A percentile compares a stretch with the other conserved stretches of the same genome.
Conservation (phyloP, 2,329 filamentous ascomycete species). For the Orbilia oligospora region DNA sequence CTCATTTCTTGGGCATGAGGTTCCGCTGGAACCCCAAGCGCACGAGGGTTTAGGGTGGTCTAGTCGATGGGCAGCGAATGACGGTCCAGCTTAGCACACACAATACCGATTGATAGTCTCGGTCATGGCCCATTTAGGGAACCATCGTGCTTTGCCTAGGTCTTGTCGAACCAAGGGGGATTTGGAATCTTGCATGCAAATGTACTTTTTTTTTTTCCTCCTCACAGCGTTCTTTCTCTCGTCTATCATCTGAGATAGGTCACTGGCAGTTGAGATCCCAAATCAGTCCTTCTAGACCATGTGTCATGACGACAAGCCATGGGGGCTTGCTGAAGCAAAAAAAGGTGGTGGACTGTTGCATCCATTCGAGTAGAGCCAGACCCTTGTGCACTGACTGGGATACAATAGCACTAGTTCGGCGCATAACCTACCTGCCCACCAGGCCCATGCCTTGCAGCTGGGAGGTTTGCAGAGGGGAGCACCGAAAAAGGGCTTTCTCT, state of each 20-base stretch:
- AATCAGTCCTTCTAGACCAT: conserved; percentile 46
- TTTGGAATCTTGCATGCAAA: conserved; percentile 58
- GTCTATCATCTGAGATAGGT: conserved; percentile 45
- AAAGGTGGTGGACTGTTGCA: conserved; percentile 55
- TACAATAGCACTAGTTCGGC: conserved; percentile 59
- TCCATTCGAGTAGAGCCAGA: conserved; percentile 38
- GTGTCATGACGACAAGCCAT: conserved; percentile 60
- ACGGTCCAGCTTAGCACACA: conserved; percentile 38
- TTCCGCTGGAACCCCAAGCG: conserved; percentile 23
- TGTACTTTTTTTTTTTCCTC: conserved; percentile 27
- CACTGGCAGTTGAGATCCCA: conserved; percentile 44
- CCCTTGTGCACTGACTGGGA: conserved; percentile 52
- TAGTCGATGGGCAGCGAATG: conserved; percentile 44
- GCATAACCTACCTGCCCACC: conserved; percentile 58
- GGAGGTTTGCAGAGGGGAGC: conserved; percentile 42
- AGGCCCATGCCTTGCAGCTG: conserved; percentile 57
- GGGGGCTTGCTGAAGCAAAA: conserved; percentile 43
- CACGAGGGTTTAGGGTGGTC: conserved; percentile 36
- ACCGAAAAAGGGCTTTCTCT: conserved; percentile 54
- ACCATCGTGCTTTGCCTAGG: conserved; percentile 51
- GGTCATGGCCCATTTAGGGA: conserved; percentile 55
- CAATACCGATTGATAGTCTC: conserved; percentile 59
- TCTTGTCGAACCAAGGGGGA: conserved; percentile 56
- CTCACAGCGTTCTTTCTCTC: neutral
- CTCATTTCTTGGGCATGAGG: conserved; percentile 17